phyloP scores from a whole-genome alignment of 768 basidiomycete species.

The Collybiopsis luxurians region DNA sequence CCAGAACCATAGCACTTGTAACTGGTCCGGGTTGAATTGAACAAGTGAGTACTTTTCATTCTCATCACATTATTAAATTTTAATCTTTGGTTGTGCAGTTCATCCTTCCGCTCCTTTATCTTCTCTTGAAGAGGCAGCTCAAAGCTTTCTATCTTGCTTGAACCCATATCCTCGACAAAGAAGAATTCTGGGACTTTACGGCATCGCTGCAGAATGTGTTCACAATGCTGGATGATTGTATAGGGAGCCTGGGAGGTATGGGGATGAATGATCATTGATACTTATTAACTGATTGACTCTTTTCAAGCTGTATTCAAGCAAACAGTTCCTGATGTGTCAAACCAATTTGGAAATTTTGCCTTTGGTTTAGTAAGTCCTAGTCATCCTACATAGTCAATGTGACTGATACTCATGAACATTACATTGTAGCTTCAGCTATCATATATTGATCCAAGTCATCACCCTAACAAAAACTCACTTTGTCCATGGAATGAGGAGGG shows the following conservation, averaged over 20 bases:
- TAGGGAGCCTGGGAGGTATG: slow-evolving; percentile 21
- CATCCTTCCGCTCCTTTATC: slow-evolving; percentile 31
- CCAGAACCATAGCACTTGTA: slow-evolving; percentile 24
- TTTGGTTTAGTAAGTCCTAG: slow-evolving; percentile 17
- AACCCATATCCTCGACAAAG: slow-evolving; percentile 21
- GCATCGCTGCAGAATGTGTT: slow-evolving; percentile 18
- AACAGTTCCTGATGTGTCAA: slow-evolving; percentile 12
- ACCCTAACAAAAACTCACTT: not conserved
- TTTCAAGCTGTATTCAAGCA: slow-evolving; percentile 19
- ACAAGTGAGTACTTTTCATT: slow-evolving; percentile 20
- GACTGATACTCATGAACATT: not conserved
- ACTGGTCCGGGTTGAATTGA: slow-evolving; percentile 32
- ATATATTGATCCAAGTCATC: not conserved
- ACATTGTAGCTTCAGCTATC: not conserved
- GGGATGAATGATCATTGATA: not conserved
- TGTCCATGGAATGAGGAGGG: not conserved
- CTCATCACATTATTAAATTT: not conserved
- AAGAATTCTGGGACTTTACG: slow-evolving; percentile 22
- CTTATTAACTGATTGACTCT: not conserved
- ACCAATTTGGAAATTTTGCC: slow-evolving; percentile 15
- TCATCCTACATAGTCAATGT: no score
- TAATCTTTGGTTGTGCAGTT: slow-evolving; percentile 19
- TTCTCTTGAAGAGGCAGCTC: slow-evolving; percentile 30
- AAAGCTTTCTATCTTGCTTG: slow-evolving; percentile 26
- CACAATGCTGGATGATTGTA: slow-evolving; percentile 18